phyloP scores from a whole-genome alignment of 371 early-diverging fungal genomes.

The Mucor racemosus region DNA sequence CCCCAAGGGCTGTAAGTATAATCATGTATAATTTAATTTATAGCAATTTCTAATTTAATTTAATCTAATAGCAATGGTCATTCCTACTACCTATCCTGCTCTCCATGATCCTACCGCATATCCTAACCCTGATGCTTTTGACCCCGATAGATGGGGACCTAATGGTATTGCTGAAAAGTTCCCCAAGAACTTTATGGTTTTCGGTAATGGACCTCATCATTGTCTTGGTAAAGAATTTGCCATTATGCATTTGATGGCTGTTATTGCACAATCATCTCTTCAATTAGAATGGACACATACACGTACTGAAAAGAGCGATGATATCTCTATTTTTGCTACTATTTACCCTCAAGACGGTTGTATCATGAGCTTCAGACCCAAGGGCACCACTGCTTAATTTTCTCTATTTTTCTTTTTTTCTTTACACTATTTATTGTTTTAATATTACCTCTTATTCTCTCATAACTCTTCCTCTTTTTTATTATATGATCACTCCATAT shows the following conservation, averaged over 20 bases:
- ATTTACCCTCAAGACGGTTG: conserved; percentile 60
- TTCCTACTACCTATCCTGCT: conserved; percentile 47
- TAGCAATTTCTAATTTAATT: neutral
- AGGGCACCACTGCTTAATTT: conserved; percentile 19
- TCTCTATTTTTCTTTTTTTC: neutral
- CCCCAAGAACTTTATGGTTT: conserved; percentile 48
- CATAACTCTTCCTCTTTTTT: neutral
- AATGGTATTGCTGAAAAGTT: conserved; percentile 39
- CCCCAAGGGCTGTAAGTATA: conserved; percentile 44
- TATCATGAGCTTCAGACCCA: conserved; percentile 55
- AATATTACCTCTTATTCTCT: conserved; percentile 6
- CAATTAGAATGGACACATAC: conserved; percentile 43
- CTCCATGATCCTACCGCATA: conserved; percentile 44
- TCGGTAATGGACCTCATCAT: conserved; percentile 46
- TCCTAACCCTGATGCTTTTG: conserved; percentile 43
- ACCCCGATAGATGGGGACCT: conserved; percentile 48
- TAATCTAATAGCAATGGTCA: conserved; percentile 40
- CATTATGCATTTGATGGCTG: conserved; percentile 42
- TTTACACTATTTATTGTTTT: conserved; percentile 7
- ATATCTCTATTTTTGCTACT: conserved; percentile 59
- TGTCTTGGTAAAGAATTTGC: conserved; percentile 50
- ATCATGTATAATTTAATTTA: neutral
- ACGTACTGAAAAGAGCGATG: conserved; percentile 50
- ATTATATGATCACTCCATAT: neutral
- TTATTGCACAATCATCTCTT: conserved; percentile 35